A percentile compares a stretch with the other conserved stretches of the same genome.
These are phyloP conservation scores for Henningerozyma blattae DNA, from an alignment of 805 yeast species.

Conservation along the genomic window DNA sequence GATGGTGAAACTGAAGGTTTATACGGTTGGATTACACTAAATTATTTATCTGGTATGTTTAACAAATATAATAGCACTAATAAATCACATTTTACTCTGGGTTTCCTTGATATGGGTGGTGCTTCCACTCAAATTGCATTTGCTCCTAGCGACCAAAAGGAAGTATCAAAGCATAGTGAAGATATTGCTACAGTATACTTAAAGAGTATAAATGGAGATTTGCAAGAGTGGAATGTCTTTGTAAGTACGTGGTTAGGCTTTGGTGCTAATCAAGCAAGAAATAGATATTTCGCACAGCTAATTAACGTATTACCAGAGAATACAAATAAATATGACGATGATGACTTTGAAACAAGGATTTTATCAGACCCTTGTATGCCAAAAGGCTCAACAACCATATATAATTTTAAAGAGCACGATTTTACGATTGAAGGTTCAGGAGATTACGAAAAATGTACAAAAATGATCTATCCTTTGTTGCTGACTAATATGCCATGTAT, in stretches of 20 bases:
- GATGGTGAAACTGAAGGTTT: slow-evolving; percentile 93
- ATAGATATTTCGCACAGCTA: slow-evolving; percentile 51
- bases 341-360: slow-evolving; percentile 26
- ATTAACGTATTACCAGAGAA: slow-evolving; percentile 38
- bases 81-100: slow-evolving; percentile 46
- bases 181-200: slow-evolving; percentile 59
- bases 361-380: slow-evolving; percentile 77
- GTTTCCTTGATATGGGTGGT: slow-evolving; percentile 99
- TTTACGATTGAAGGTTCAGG: slow-evolving; percentile 66
- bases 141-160: slow-evolving; percentile 58
- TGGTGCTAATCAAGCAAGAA: slow-evolving; percentile 91
- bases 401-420: slow-evolving; percentile 31
- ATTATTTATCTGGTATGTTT: slow-evolving; percentile 64
- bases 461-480: slow-evolving; percentile 62
- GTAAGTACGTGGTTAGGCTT: slow-evolving; percentile 96
- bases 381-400: slow-evolving; percentile 38
- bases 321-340: slow-evolving; percentile 35
- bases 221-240: slow-evolving; percentile 73
- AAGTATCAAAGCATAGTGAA: slow-evolving; percentile 52
- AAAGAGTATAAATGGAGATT: slow-evolving; percentile 56
- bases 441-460: slow-evolving; percentile 60
- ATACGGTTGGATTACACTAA: slow-evolving; percentile 91
- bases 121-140: slow-evolving; percentile 95
- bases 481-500: slow-evolving; percentile 70
- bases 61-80: slow-evolving; percentile 32